phyloP scores from a whole-genome alignment of 129 eudicot genomes.

The Artemisia argyi region DNA sequence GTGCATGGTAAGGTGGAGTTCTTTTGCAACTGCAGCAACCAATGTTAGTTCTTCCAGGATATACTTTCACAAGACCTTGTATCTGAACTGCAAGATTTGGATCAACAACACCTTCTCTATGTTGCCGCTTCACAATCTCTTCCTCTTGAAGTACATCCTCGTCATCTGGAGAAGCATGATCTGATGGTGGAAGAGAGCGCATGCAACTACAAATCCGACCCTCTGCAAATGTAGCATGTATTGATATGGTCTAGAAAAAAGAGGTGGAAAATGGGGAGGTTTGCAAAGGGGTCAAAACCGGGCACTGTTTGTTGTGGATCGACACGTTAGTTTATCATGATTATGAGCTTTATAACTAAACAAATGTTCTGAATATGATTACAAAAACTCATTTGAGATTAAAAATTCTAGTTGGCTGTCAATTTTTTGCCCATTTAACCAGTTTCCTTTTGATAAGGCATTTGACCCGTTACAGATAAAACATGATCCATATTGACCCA shows the following conservation, averaged over 20 bases:
- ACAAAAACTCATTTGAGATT: not conserved
- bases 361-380: not conserved
- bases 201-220: conserved; percentile 71
- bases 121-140: conserved; percentile 70
- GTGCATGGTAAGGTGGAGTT: conserved; percentile 78
- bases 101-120: conserved; percentile 50
- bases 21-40: conserved; percentile 78
- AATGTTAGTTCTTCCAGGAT: conserved; percentile 60
- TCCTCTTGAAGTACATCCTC: conserved; percentile 92
- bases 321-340: not conserved
- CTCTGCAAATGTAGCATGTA: conserved; percentile 44
- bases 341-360: not conserved
- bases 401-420: no score
- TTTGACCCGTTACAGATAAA: conserved; percentile 1
- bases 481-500: conserved; percentile 1
- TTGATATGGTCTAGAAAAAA: conserved; percentile 12
- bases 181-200: conserved; percentile 52
- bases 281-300: not conserved
- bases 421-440: not conserved
- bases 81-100: conserved; percentile 80
- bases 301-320: not conserved
- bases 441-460: not conserved
- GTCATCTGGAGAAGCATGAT: conserved; percentile 60
- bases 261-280: not conserved
- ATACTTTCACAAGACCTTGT: conserved; percentile 79